Evolutionary conservation across 129 eudicot genomes (phyloP), one percentile per base, ranked within the genome.

Genomic region (Lactuca sativa): DNA sequence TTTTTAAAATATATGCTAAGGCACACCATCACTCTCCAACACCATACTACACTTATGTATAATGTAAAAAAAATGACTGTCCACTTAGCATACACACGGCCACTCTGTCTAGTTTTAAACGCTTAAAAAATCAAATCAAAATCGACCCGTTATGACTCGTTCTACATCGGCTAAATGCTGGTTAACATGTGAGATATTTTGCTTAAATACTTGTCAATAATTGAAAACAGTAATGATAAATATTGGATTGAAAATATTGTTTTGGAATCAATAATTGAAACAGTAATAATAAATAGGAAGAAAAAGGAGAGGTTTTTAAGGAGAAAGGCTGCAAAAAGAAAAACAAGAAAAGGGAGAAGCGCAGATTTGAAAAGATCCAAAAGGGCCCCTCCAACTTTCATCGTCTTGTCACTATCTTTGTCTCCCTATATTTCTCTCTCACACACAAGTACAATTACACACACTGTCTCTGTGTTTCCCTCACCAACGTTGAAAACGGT

Each of bases 371-470:
- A 62, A 70, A 76, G 44, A 71, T 69, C 73, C 81, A 74, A 81
- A 76, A 66, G 76, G 70, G 77, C 56, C 74, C 80, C 73, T 78
- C 76, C 59, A 76, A 55, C 85, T 81, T 76, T 81, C 60, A 56
- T 75, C 63, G 85, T 81, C 78, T 81, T 59, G 82, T 81, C 85
- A 81, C 62, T 32, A 66, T 81, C 82, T 62, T 44, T 81, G 81
- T 59, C 80, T 62, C 66, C 48, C 32, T 9, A 48, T 18, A 40
- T 57, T 14, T 75, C 70, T 76, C 64, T 76, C 66, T 12, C 79
- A 13, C 68, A 73, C 56, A 59, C 65, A 15, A 51, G 56, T 59
- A 67, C 70, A 57, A 14, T 25, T 17, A 13, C 71, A 53, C 77
- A 52, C 56, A 9, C 17, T 12, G 13, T 30, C 31, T 47, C 25